Base-by-base conservation (phyloP, 1,284 basidiomycete species). In the Entoloma clypeatum region DNA sequence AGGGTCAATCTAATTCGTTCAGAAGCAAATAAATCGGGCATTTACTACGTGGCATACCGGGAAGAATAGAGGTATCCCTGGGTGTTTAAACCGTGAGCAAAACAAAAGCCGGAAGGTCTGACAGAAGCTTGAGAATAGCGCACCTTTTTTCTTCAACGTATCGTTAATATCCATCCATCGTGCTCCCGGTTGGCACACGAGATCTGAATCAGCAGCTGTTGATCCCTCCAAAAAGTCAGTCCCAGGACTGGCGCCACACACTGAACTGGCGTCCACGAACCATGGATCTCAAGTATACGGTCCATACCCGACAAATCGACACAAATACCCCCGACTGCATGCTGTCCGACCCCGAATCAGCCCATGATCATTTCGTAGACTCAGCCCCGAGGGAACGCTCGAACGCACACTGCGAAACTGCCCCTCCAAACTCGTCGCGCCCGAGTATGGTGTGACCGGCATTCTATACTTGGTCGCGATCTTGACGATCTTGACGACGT, bases 111-210 rank as follows among this genome's bases (percentile, higher is more conserved):
- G 26, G 11, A n/a, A 11, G 24, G 41, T 6, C n/a, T n/a, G n/a
- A n/a, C n/a, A n/a, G n/a, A n/a, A n/a, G n/a, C n/a, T n/a, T n/a
- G n/a, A n/a, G n/a, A n/a, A n/a, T 11, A 36, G 30, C 44, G 1
- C 43, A 72, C 77, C 85, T 61, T 82, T 73, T 38, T 81, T 72
- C 50, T 73, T 74, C 13, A 95, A 68, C 4, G 71, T 72, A 14
- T 79, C 78, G 54, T 97, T 97, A 30, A 97, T 74, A 16, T 88
- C 84, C 68, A 92, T 81, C 87, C 92, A 96, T 26, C 80, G 75
- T 11, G 80, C 72, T 5, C 90, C 93, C n/a, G 91, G 74, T 58
- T 92, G 89, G 46, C 86, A 87, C 1, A 88, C 78, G 7, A 89
- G 64, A 56, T 93, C 90, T 7, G 83, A 81, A 55, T 95, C 91